Evolutionary conservation across 495 filamentous ascomycete genomes (phyloP).

Genomic region (Aspergillus asperescens): DNA sequence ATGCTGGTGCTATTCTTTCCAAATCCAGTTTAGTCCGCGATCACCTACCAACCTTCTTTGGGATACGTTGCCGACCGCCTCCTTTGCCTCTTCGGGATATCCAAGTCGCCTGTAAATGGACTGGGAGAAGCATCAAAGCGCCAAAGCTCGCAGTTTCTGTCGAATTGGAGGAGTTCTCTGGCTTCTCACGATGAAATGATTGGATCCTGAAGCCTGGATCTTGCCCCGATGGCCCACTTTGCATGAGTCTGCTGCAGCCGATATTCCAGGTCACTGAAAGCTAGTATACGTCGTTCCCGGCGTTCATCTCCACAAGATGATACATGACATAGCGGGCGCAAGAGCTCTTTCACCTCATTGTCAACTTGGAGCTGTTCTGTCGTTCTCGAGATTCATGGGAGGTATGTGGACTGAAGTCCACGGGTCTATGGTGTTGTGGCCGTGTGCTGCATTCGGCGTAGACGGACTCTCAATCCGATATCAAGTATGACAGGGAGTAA

Average conservation of each 20-base stretch:
- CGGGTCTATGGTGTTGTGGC: not conserved
- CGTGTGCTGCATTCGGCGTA: not conserved
- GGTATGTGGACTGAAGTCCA: not conserved
- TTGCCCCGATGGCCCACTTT: not conserved
- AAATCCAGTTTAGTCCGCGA: not conserved
- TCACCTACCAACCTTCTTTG: not conserved
- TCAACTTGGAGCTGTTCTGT: no score
- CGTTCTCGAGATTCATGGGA: not conserved
- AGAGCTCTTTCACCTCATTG: no score
- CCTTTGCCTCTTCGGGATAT: not conserved
- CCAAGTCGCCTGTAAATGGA: not conserved
- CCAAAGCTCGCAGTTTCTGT: not conserved
- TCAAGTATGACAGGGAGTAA: not conserved
- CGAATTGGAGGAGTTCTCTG: not conserved
- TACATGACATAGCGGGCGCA: no score
- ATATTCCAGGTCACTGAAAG: no score
- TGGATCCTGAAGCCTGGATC: not conserved
- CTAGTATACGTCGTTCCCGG: no score
- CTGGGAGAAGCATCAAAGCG: not conserved
- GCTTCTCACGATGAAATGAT: not conserved
- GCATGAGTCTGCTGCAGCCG: no score
- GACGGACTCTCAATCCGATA: not conserved
- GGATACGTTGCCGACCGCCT: slow-evolving; percentile 8
- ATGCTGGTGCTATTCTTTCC: not conserved
- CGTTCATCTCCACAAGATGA: no score